Evolutionary conservation across 352 stramenopile species (phyloP).

Genomic region (Pythium vanterpoolii): DNA sequence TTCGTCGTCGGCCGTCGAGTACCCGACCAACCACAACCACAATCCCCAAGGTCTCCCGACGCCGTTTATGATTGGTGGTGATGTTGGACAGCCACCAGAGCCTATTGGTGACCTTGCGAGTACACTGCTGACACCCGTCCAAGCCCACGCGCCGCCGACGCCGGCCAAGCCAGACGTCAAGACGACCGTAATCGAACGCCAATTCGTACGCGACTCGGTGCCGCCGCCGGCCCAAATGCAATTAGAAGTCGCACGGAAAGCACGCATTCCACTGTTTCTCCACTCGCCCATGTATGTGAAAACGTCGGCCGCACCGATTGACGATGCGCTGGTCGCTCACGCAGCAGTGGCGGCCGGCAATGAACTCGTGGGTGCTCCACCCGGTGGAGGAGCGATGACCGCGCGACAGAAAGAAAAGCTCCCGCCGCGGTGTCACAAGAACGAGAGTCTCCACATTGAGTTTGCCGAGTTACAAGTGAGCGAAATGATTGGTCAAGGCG

Average conservation of each 20-base stretch:
- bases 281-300: conserved; percentile 87
- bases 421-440: conserved; percentile 52
- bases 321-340: conserved; percentile 37
- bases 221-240: conserved; percentile 84
- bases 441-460: conserved; percentile 80
- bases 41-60: conserved; percentile 11
- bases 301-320: conserved; percentile 52
- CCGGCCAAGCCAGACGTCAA: conserved; percentile 43
- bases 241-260: conserved; percentile 78
- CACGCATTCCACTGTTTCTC: conserved; percentile 78
- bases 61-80: conserved; percentile 28
- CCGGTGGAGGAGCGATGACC: conserved; percentile 24
- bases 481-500: conserved; percentile 83
- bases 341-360: conserved; percentile 12
- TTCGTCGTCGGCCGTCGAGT: neutral
- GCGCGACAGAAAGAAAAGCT: conserved; percentile 41
- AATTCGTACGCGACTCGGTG: conserved; percentile 63
- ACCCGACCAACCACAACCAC: conserved; percentile 18
- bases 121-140: neutral
- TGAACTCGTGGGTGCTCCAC: neutral
- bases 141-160: neutral
- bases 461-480: conserved; percentile 74
- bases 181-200: conserved; percentile 56
- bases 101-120: neutral
- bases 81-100: neutral